Evolutionary conservation across 164 flowering plant genomes (phyloP).

Genomic region (Saururus chinensis): DNA sequence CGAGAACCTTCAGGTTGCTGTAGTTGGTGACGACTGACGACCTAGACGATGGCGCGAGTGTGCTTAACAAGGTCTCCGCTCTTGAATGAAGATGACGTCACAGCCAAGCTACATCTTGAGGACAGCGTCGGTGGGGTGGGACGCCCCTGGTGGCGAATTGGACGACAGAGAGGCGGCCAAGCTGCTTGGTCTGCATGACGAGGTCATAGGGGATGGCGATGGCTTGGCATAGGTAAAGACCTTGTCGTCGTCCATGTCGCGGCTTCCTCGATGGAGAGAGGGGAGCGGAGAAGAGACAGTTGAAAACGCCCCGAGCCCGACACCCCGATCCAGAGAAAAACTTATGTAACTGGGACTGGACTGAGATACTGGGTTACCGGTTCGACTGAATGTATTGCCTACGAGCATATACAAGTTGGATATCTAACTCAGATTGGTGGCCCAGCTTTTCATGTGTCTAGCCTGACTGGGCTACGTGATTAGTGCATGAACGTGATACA

Average conservation of each 20-base stretch:
- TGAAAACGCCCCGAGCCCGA: too few relatives aligned
- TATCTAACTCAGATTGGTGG: too few relatives aligned
- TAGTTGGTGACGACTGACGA: constrained; percentile 29
- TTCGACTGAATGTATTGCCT: too few relatives aligned
- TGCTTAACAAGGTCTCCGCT: constrained; percentile 24
- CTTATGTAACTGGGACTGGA: too few relatives aligned
- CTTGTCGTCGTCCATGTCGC: constrained; percentile 42
- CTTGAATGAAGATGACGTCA: constrained; percentile 42
- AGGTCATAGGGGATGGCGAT: constrained; percentile 34
- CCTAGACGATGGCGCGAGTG: constrained; percentile 25
- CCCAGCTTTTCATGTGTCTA: too few relatives aligned
- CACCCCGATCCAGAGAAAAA: too few relatives aligned
- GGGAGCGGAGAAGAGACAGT: too few relatives aligned
- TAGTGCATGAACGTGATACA: too few relatives aligned
- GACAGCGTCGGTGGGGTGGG: constrained; percentile 41
- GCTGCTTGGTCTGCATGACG: constrained; percentile 36
- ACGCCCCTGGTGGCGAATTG: constrained; percentile 42
- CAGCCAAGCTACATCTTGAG: constrained; percentile 44
- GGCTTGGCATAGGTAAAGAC: constrained; percentile 35
- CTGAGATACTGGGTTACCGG: too few relatives aligned
- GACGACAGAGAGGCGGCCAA: constrained; percentile 39
- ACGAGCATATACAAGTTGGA: too few relatives aligned
- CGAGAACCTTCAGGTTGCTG: constrained; percentile 23
- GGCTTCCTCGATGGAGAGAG: too few relatives aligned
- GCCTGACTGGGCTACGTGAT: too few relatives aligned